These are phyloP conservation scores for Prunella vulgaris DNA, from an alignment of 257 asterid genomes.

Conservation along the genomic window DNA sequence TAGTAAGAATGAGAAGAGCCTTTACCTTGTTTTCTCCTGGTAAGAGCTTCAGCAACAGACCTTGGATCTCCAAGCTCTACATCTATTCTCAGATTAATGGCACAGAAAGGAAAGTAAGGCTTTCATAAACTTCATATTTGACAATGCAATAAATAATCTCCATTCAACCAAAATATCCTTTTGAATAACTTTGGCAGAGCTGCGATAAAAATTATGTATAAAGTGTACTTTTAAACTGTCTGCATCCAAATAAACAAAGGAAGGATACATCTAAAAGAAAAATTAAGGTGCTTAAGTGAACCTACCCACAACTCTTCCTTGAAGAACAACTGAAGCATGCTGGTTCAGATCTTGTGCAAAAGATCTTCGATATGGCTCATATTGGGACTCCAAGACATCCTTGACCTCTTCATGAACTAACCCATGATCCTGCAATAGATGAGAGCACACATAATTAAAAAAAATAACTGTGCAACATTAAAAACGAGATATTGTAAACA, in stretches of 20 bases:
- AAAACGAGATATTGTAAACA: not conserved
- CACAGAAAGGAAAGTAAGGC: conserved; percentile 23
- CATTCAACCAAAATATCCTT: not conserved
- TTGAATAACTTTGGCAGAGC: not conserved
- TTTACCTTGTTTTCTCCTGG: conserved; percentile 67
- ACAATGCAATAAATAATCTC: not conserved
- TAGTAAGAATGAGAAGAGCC: conserved; percentile 12
- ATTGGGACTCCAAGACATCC: conserved; percentile 65
- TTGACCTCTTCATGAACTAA: conserved; percentile 49
- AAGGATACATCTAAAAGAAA: not conserved
- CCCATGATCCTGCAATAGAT: conserved; percentile 72
- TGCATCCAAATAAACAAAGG: conserved; percentile 8
- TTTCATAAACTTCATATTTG: not conserved
- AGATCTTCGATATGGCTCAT: conserved; percentile 73
- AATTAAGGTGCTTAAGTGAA: not conserved
- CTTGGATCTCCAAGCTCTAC: conserved; percentile 71
- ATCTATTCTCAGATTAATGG: conserved; percentile 38
- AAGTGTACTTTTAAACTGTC: not conserved
- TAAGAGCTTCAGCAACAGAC: conserved; percentile 92
- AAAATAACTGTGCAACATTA: not conserved
- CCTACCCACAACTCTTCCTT: conserved; percentile 86
- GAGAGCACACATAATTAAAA: conserved; percentile 5
- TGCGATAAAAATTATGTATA: not conserved
- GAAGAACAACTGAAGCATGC: conserved; percentile 96
- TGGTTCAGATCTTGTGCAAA: conserved; percentile 81